These are phyloP conservation scores for Russula compacta DNA, from an alignment of 768 basidiomycete species.

Conservation along the genomic window DNA sequence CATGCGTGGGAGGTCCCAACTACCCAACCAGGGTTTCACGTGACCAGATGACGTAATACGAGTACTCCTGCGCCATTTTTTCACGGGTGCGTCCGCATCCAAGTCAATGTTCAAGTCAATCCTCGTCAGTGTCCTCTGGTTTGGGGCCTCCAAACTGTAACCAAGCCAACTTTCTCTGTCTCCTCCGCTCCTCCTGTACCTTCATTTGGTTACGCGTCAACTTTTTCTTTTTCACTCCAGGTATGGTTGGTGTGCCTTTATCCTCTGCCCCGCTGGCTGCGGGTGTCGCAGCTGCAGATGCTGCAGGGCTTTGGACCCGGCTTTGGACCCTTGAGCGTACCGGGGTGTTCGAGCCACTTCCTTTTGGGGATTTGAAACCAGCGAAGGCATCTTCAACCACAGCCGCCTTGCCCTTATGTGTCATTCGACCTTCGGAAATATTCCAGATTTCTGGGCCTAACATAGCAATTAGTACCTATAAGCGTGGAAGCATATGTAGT, in stretches of 20 bases:
- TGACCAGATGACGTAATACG: neutral
- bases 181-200: slow-evolving; percentile 77
- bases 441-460: slow-evolving; percentile 91
- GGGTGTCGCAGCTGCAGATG: slow-evolving; percentile 65
- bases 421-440: slow-evolving; percentile 76
- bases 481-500: slow-evolving; percentile 15
- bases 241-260: slow-evolving; percentile 30
- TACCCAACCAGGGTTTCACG: too few relatives aligned
- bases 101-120: too few relatives aligned
- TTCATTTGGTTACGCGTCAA: slow-evolving; percentile 83
- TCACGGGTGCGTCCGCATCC: too few relatives aligned
- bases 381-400: slow-evolving; percentile 79
- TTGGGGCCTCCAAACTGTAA: slow-evolving; percentile 72
- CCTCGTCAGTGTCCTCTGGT: slow-evolving; percentile 69
- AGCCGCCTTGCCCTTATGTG: slow-evolving; percentile 80
- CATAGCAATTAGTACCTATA: slow-evolving; percentile 20
- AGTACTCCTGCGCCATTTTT: too few relatives aligned
- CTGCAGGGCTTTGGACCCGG: slow-evolving; percentile 59
- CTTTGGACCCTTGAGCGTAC: slow-evolving; percentile 60
- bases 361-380: slow-evolving; percentile 58
- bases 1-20: too few relatives aligned
- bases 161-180: slow-evolving; percentile 75
- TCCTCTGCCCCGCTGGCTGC: slow-evolving; percentile 74
- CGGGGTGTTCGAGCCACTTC: slow-evolving; percentile 65
- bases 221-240: slow-evolving; percentile 82